phyloP scores from a whole-genome alignment of 139 green algal genomes.

The Edaphochlamys debaryana region DNA sequence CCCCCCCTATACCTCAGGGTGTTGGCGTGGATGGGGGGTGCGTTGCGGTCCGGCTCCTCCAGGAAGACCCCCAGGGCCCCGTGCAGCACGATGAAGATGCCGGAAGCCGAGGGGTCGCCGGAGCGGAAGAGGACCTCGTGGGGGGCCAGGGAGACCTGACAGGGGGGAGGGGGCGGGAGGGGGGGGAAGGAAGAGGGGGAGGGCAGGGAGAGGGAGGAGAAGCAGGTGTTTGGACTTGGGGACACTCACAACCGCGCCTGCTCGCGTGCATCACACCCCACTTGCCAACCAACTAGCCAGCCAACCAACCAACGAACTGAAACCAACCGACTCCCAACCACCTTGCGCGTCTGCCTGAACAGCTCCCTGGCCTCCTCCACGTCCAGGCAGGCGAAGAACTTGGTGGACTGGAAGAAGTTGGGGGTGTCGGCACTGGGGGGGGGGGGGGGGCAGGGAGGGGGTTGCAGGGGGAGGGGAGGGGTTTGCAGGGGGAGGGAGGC shows the following conservation, averaged over 20 bases:
- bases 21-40: slow-evolving; percentile 67
- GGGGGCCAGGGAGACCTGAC: slow-evolving; percentile 63
- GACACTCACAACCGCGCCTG: too few relatives aligned
- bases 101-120: slow-evolving; percentile 68
- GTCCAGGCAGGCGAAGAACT: slow-evolving; percentile 87
- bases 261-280: too few relatives aligned
- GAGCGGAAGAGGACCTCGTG: slow-evolving; percentile 70
- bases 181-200: background rate
- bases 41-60: slow-evolving; percentile 42
- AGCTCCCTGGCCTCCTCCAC: slow-evolving; percentile 77
- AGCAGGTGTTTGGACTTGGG: background rate
- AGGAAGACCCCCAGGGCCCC: slow-evolving; percentile 80
- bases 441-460: background rate
- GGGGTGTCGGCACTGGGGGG: slow-evolving; percentile 50
- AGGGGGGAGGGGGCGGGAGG: background rate
- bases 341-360: slow-evolving; percentile 61
- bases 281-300: background rate
- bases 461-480: background rate
- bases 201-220: too few relatives aligned
- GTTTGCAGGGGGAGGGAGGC: background rate
- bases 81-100: slow-evolving; percentile 84
- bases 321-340: background rate
- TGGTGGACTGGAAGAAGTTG: slow-evolving; percentile 84
- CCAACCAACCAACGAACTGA: background rate
- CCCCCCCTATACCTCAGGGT: slow-evolving; percentile 57